Evolutionary conservation across 2,329 filamentous ascomycete species (phyloP), one percentile per base, ranked within the genome.

Genomic region (Sporothrix phasma): DNA sequence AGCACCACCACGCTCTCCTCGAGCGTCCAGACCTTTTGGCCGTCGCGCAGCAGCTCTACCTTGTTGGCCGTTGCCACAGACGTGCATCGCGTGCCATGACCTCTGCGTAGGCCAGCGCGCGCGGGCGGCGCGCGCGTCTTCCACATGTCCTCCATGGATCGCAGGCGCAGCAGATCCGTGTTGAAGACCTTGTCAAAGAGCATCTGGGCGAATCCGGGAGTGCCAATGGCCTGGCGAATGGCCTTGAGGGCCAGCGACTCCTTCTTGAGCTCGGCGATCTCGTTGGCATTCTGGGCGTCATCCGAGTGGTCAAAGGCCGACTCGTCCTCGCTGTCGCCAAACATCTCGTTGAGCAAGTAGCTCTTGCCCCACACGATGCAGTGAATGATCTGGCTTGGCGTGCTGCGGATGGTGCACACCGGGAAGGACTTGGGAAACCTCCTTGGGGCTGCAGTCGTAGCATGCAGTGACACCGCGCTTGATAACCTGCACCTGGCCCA

Each of bases 291-390:
- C 59, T 96, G 91, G 6, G 84, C 81, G 72, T 95, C 88, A 69
- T 88, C 84, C 1, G 89, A 88, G 69, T 89, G 84, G 71, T 97
- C 92, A 67, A 97, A 84, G 1, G 86, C 82, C 1, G 88, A 83
- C 67, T 93, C 88, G 66, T 97, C 91, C 74, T 97, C 93, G 70
- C 91, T 95, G 3, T 86, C 85, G 19, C 94, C 94, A 70, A 97
- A 99, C 7, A 99, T 86, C 74, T 99, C 94, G 69, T 91, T 94
- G 66, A 99, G 84, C 8, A 99, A 81, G 74, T 97, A 99, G 74
- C 92, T 96, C 77, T 97, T 99, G 22, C 85, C 93, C 94, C 94
- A 99, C 2, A 99, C 93, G 67, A 99, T 99, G 77, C 94, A 97
- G 76, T 99, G 94, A 49, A 99, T 97, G 0, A 93, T 90, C 71